Percentiles rank a stretch among this genome's conserved stretches.
Conservation (phyloP, 352 stramenopile species). For the Aphanomyces invadans region DNA sequence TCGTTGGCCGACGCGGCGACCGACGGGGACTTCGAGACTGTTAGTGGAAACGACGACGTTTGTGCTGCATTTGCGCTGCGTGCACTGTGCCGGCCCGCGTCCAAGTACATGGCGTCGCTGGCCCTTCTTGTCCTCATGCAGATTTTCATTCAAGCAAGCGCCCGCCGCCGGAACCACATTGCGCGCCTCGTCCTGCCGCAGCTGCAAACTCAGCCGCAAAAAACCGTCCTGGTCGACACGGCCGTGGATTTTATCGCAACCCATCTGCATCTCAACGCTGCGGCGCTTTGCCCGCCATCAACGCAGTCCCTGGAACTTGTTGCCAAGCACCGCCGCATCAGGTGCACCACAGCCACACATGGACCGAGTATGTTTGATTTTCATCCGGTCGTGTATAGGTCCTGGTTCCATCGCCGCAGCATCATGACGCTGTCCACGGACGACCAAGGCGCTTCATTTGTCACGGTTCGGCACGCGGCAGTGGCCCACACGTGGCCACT, state of each 20-base stretch:
- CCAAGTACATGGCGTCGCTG: conserved; percentile 52
- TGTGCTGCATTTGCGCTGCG: background rate
- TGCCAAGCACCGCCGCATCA: too few species aligned
- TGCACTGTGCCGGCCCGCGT: conserved; percentile 26
- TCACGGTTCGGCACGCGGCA: conserved; percentile 48
- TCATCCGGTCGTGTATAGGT: too few species aligned
- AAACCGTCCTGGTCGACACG: conserved; percentile 47
- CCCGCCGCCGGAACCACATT: conserved; percentile 38
- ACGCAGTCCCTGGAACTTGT: too few species aligned
- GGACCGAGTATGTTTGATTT: too few species aligned
- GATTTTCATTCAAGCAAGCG: conserved; percentile 42
- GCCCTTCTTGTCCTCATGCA: conserved; percentile 60
- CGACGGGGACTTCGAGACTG: too few species aligned
- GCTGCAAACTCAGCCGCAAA: conserved; percentile 38
- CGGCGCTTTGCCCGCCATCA: too few species aligned
- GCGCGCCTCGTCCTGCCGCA: conserved; percentile 43
- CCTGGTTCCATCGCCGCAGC: conserved; percentile 9
- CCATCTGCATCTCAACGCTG: conserved; percentile 28
- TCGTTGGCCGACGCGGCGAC: too few species aligned
- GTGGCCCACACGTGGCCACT: conserved; percentile 47
- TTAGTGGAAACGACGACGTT: background rate
- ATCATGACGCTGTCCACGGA: conserved; percentile 28
- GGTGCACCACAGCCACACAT: too few species aligned
- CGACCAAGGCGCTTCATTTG: conserved; percentile 27
- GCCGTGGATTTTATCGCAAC: conserved; percentile 73